phyloP scores from a whole-genome alignment of 371 early-diverging fungal species.

The Syncephalastrum monosporum region DNA sequence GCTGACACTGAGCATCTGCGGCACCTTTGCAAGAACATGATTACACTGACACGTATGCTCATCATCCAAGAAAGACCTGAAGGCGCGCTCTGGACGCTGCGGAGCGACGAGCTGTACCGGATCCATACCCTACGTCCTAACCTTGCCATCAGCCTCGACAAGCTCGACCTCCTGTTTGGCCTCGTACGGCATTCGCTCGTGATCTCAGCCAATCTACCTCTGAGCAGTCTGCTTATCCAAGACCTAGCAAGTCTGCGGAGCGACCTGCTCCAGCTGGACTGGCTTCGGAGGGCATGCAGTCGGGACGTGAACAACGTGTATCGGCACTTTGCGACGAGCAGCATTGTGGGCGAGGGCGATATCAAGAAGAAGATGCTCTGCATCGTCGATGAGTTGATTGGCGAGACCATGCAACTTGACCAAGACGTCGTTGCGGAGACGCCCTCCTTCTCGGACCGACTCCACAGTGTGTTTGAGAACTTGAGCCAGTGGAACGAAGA shows the following conservation, averaged over 20 bases:
- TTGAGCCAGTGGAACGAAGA: constrained; percentile 64
- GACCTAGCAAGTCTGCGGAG: constrained; percentile 38
- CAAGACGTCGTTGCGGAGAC: constrained; percentile 6
- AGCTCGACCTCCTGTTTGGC: constrained; percentile 40
- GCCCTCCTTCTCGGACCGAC: constrained; percentile 36
- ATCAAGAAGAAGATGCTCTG: constrained; percentile 43
- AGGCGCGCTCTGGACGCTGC: constrained; percentile 26
- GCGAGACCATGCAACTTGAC: constrained; percentile 24
- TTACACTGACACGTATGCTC: constrained; percentile 46
- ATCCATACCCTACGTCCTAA: constrained; percentile 30
- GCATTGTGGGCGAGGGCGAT: constrained; percentile 21
- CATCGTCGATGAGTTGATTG: constrained; percentile 44
- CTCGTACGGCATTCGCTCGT: constrained; percentile 34
- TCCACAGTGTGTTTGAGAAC: constrained; percentile 50
- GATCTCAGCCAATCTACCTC: constrained; percentile 39
- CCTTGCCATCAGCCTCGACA: constrained; percentile 32
- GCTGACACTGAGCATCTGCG: constrained; percentile 31
- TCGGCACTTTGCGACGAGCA: constrained; percentile 40
- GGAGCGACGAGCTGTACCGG: constrained; percentile 34
- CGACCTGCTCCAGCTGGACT: constrained; percentile 36
- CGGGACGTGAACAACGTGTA: constrained; percentile 47
- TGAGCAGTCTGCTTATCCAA: constrained; percentile 40
- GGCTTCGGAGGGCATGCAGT: constrained; percentile 48
- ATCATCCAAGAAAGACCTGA: constrained; percentile 40
- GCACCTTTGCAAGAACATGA: constrained; percentile 48